phyloP scores from a whole-genome alignment of 2,329 filamentous ascomycete species.

The Colletotrichum sp. region DNA sequence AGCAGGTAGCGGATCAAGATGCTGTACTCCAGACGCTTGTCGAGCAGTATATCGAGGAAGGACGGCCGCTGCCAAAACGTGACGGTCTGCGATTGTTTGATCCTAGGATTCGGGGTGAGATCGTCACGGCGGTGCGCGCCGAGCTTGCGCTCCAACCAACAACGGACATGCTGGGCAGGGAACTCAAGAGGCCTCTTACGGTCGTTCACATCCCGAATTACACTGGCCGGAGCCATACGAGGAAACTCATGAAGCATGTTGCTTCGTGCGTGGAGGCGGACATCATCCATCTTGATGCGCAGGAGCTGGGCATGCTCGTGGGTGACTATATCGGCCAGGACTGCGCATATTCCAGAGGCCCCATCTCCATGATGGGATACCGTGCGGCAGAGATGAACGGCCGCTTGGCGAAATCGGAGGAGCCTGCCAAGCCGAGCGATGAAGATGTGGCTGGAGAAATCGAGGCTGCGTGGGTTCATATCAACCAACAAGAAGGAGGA shows the following conservation, averaged over 20 bases:
- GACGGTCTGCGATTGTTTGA: conserved; percentile 12
- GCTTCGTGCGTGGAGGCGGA: conserved; percentile 69
- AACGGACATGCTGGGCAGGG: conserved; percentile 18
- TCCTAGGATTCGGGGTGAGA: conserved; percentile 27
- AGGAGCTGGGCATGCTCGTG: conserved; percentile 72
- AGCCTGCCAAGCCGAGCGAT: conserved; percentile 41
- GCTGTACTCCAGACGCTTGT: conserved; percentile 1
- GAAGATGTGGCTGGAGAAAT: conserved; percentile 30
- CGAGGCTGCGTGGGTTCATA: conserved; percentile 27
- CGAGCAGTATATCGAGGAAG: conserved; percentile 18
- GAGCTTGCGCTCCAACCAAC: conserved; percentile 32
- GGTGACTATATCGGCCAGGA: conserved; percentile 74
- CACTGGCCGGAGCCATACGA: conserved; percentile 26
- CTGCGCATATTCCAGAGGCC: conserved; percentile 50
- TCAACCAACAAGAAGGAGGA: conserved; percentile 26
- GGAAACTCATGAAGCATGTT: conserved; percentile 62
- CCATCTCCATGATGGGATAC: conserved; percentile 62
- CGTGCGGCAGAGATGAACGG: conserved; percentile 60
- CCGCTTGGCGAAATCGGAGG: conserved; percentile 53
- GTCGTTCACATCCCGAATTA: conserved; percentile 40
- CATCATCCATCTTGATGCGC: conserved; percentile 70
- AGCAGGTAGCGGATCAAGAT: not conserved
- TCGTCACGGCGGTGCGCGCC: conserved; percentile 34
- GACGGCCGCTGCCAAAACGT: conserved; percentile 4
- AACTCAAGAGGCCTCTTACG: conserved; percentile 36